Percentiles rank a stretch among this genome's conserved stretches.
Conservation (phyloP, 2,329 filamentous ascomycete species). For the Aspergillus alliaceus region DNA sequence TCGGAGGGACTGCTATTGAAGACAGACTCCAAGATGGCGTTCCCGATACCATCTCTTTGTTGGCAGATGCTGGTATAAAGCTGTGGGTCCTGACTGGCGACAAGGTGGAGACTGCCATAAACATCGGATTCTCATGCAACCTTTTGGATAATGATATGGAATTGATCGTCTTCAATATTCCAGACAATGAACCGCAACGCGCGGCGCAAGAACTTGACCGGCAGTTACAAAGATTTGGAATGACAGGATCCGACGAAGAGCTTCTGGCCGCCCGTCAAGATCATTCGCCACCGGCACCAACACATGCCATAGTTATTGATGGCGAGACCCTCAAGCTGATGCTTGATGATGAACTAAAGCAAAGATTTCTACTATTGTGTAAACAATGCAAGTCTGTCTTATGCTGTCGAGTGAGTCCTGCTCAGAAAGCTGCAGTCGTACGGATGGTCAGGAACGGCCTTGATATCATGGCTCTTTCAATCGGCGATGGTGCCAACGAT, state of each 20-base stretch:
- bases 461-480: slow-evolving; percentile 92
- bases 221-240: slow-evolving; percentile 69
- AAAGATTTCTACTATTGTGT: slow-evolving; percentile 92
- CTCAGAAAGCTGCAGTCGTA: slow-evolving; percentile 96
- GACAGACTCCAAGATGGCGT: slow-evolving; percentile 96
- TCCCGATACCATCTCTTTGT: slow-evolving; percentile 87
- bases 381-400: slow-evolving; percentile 96
- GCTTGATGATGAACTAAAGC: slow-evolving; percentile 76
- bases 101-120: slow-evolving; percentile 99
- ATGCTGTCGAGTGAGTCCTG: slow-evolving; percentile 94
- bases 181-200: slow-evolving; percentile 67
- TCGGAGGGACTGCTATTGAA: slow-evolving; percentile 96
- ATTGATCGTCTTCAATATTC: slow-evolving; percentile 81
- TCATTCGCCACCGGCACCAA: slow-evolving; percentile 81
- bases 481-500: slow-evolving; percentile 93
- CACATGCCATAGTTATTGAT: slow-evolving; percentile 91
- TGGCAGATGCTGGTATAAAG: slow-evolving; percentile 94
- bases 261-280: slow-evolving; percentile 74
- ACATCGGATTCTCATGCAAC: slow-evolving; percentile 99
- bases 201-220: slow-evolving; percentile 73
- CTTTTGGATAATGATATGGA: slow-evolving; percentile 98
- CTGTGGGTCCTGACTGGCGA: slow-evolving; percentile 98
- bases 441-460: slow-evolving; percentile 91
- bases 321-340: slow-evolving; percentile 90
- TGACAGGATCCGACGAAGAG: slow-evolving; percentile 82